Base-by-base conservation (phyloP, 164 flowering plant species). In the Litsea cubeba region DNA sequence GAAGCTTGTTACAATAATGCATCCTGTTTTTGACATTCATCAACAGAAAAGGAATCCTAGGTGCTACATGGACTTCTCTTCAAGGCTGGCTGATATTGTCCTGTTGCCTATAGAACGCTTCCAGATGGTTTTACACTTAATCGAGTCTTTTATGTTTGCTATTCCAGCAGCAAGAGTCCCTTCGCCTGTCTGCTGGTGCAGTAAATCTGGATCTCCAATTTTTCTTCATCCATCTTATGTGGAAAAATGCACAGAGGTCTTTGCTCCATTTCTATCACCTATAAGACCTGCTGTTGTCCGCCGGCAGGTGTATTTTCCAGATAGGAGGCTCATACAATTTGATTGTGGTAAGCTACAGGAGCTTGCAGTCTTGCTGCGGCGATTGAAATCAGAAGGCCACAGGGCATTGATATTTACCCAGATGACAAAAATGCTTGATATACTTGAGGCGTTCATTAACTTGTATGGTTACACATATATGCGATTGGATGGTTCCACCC, bases 401-500 rank as follows among this genome's bases (percentile, higher is more conserved):
- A 83, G 99, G 66, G 99, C 98, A 63, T 82, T 96, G 50, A 96
- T 96, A 79, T 96, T 96, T 76, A 96, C 99, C 14, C 99, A 96
- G 69, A 96, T 96, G 99, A 96, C 99, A 51, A 96, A 94, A 82
- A 91, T 96, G 99, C 99, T 96, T 78, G 99, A 96, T 79, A 76
- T 94, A 18, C 85, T 95, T 83, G 99, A 95, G 87, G 93, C 95
- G 50, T 95, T 95, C 81, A 95, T 95, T 46, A 95, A 82, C 81
- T 79, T 95, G 80, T 95, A 95, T 84, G 99, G 98, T 65, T 95
- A 95, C 71, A 95, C 99, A 50, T 95, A 95, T 76, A 91, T 95
- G 99, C 97, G 99, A 22, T 87, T 95, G 65, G 99, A 95, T 88
- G 99, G 99, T 66, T 95, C 99, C 49, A 95, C 99, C 70, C 98